Conservation (phyloP, 176 grass and related monocot species). For the sorghum (Sorghum bicolor) region DNA sequence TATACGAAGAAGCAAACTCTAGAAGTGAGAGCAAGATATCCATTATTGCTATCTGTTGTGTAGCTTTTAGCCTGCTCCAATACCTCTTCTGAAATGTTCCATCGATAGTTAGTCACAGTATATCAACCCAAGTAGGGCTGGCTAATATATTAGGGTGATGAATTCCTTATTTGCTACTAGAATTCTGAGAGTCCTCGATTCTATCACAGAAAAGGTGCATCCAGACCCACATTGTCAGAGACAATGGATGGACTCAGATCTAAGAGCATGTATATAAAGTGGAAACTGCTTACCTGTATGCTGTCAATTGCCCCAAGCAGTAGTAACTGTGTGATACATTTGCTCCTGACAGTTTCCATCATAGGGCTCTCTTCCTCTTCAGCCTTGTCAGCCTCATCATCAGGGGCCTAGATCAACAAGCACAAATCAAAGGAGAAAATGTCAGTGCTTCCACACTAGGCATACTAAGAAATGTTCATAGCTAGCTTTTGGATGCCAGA, state of each 20-base stretch:
- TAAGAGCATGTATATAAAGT: not conserved
- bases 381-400: slow-evolving; percentile 52
- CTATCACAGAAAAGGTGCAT: not conserved
- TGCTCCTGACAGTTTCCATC: slow-evolving; percentile 96
- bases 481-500: not conserved
- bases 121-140: slow-evolving; percentile 18
- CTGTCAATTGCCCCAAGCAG: slow-evolving; percentile 85
- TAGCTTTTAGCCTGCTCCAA: slow-evolving; percentile 74
- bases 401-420: slow-evolving; percentile 53
- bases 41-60: slow-evolving; percentile 83
- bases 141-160: not conserved
- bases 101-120: slow-evolving; percentile 29
- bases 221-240: not conserved
- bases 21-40: slow-evolving; percentile 91
- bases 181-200: not conserved
- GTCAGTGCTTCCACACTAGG: not conserved
- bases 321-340: slow-evolving; percentile 93
- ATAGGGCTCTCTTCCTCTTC: slow-evolving; percentile 73
- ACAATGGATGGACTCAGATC: not conserved
- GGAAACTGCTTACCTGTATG: slow-evolving; percentile 74
- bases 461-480: not conserved
- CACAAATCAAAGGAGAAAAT: slow-evolving; percentile 33
- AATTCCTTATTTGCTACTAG: not conserved
- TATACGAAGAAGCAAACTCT: slow-evolving; percentile 97
- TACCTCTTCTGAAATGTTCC: slow-evolving; percentile 72